Percentiles rank a stretch among this genome's conserved stretches.
These are phyloP conservation scores for Mytilinidion resinicola DNA, from an alignment of 495 filamentous ascomycete genomes.

Conservation along the genomic window DNA sequence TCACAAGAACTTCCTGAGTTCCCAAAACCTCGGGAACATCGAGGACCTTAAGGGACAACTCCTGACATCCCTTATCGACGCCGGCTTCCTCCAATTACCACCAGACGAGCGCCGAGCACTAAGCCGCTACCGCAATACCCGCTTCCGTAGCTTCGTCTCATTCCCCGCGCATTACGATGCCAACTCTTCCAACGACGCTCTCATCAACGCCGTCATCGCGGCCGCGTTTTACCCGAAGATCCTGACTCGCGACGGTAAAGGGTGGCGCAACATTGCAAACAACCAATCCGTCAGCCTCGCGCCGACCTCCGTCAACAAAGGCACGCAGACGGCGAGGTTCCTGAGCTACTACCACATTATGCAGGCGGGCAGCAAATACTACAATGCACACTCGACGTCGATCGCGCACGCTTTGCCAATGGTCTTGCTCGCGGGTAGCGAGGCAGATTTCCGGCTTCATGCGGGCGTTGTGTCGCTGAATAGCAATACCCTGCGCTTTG, in stretches of 20 bases:
- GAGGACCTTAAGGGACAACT: constrained; percentile 93
- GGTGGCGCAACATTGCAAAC: constrained; percentile 83
- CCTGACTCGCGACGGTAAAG: constrained; percentile 76
- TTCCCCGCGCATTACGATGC: constrained; percentile 65
- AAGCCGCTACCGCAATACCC: constrained; percentile 52
- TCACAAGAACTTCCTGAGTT: constrained; percentile 80
- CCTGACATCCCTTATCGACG: constrained; percentile 70
- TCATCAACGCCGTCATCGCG: constrained; percentile 73
- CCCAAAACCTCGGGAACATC: constrained; percentile 78
- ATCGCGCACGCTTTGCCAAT: constrained; percentile 75
- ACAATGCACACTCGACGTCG: constrained; percentile 86
- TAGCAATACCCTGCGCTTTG: constrained; percentile 79
- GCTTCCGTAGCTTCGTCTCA: constrained; percentile 69
- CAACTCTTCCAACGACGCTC: constrained; percentile 69
- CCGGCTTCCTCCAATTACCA: constrained; percentile 69
- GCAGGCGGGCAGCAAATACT: constrained; percentile 72
- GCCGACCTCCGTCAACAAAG: constrained; percentile 80
- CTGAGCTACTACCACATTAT: constrained; percentile 93
- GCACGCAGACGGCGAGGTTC: constrained; percentile 58
- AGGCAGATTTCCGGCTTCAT: constrained; percentile 80
- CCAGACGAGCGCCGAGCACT: constrained; percentile 59
- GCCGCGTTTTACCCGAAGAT: constrained; percentile 96
- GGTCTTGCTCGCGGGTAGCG: constrained; percentile 70
- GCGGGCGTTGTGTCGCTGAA: constrained; percentile 81
- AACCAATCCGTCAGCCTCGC: constrained; percentile 81